Evolutionary conservation across 495 filamentous ascomycete species (phyloP).

Genomic region (Thozetella sp.): DNA sequence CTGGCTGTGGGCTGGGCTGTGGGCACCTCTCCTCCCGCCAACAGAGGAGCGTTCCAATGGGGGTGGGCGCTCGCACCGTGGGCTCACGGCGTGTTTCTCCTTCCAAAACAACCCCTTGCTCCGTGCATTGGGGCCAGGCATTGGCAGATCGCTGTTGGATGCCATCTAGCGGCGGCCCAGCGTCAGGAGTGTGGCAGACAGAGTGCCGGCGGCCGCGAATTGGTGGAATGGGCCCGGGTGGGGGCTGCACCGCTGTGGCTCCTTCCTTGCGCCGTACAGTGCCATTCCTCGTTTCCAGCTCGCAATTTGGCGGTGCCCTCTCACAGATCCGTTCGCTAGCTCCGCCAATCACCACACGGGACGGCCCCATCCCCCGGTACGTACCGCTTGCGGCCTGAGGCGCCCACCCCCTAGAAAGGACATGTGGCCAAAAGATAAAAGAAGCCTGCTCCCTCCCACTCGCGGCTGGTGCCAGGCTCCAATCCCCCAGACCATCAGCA

Average conservation of each 20-base stretch:
- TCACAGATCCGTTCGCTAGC: conserved; percentile 6
- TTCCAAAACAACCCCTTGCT: conserved; percentile 4
- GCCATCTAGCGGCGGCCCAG: neutral
- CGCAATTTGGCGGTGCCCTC: conserved; percentile 17
- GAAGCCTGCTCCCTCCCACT: conserved; percentile 21
- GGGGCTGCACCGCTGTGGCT: neutral
- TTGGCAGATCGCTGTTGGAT: neutral
- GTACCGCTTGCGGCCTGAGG: conserved; percentile 21
- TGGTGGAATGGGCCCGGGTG: neutral
- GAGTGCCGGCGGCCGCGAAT: neutral
- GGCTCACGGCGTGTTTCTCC: conserved; percentile 1
- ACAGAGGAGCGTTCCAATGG: no score
- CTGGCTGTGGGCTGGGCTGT: no score
- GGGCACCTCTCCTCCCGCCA: no score
- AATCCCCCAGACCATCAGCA: neutral
- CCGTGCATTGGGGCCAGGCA: conserved; percentile 3
- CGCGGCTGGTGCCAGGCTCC: conserved; percentile 7
- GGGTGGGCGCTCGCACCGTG: no score
- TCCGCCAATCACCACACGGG: conserved; percentile 22
- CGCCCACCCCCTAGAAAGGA: conserved; percentile 16
- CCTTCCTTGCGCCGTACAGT: conserved; percentile 1
- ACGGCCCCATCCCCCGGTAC: neutral
- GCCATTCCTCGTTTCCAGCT: conserved; percentile 7
- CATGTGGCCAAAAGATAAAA: conserved; percentile 37
- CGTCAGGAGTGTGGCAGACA: neutral